Percentiles rank a stretch among this genome's conserved stretches.
phyloP scores from a whole-genome alignment of 495 filamentous ascomycete genomes.

The Annulohypoxylon nitens region DNA sequence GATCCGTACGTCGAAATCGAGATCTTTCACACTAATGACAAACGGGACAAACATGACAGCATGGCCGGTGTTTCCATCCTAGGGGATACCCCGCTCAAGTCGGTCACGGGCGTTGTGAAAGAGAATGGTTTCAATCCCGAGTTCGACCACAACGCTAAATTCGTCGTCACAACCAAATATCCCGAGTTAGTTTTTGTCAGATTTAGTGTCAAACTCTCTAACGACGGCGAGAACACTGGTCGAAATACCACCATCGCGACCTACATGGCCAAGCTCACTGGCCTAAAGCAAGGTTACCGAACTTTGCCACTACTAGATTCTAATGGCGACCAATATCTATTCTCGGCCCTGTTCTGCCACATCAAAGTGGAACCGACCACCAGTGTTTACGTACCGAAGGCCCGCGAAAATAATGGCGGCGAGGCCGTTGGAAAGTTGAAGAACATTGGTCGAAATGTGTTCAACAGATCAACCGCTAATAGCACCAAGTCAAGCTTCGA shows the following conservation, averaged over 20 bases:
- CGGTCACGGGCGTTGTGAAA: slow-evolving; percentile 79
- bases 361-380: slow-evolving; percentile 75
- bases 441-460: slow-evolving; percentile 63
- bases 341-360: slow-evolving; percentile 93
- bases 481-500: slow-evolving; percentile 63
- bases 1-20: slow-evolving; percentile 96
- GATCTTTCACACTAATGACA: slow-evolving; percentile 93
- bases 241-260: slow-evolving; percentile 78
- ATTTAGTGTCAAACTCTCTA: slow-evolving; percentile 88
- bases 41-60: slow-evolving; percentile 66
- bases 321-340: slow-evolving; percentile 90
- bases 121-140: slow-evolving; percentile 93
- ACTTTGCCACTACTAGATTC: slow-evolving; percentile 93
- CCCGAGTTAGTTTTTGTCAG: slow-evolving; percentile 94
- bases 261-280: slow-evolving; percentile 91
- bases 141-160: slow-evolving; percentile 77
- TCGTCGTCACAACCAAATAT: slow-evolving; percentile 88
- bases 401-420: slow-evolving; percentile 48
- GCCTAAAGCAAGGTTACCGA: slow-evolving; percentile 93
- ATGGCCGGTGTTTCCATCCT: slow-evolving; percentile 65
- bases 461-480: slow-evolving; percentile 56
- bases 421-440: slow-evolving; percentile 62
- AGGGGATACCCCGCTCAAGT: slow-evolving; percentile 73
- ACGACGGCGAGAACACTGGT: slow-evolving; percentile 71
- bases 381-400: slow-evolving; percentile 64